Conservation (phyloP, 192 early-diverging fungal genomes). For the Umbelopsis sp. region DNA sequence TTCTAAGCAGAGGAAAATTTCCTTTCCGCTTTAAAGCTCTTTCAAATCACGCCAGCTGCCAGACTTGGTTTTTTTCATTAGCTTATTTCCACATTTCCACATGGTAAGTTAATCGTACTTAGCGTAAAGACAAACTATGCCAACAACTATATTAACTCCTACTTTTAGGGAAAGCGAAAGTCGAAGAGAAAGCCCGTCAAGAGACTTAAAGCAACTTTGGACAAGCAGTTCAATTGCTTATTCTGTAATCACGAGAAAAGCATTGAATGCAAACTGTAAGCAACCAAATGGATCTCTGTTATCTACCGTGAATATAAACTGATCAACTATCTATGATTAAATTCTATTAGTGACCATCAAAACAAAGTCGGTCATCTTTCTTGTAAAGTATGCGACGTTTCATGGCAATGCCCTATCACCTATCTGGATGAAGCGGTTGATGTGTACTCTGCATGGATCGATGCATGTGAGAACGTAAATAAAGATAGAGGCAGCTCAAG, state of each 20-base stretch:
- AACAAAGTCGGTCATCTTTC: slow-evolving; percentile 75
- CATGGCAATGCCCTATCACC: slow-evolving; percentile 74
- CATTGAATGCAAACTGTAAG: slow-evolving; percentile 75
- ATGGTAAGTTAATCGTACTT: too few relatives aligned
- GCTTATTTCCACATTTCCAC: not conserved
- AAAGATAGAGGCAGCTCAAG: slow-evolving; percentile 26
- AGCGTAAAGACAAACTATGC: not conserved
- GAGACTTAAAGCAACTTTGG: slow-evolving; percentile 66
- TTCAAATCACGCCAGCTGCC: not conserved
- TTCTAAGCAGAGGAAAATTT: too few relatives aligned
- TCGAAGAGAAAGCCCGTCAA: slow-evolving; percentile 70
- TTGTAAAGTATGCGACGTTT: slow-evolving; percentile 80
- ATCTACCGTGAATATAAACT: not conserved
- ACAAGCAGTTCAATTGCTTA: slow-evolving; percentile 78
- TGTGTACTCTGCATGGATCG: slow-evolving; percentile 91
- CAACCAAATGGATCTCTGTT: slow-evolving; percentile 14
- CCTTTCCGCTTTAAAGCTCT: not conserved
- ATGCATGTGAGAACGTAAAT: slow-evolving; percentile 71
- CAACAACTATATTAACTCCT: not conserved
- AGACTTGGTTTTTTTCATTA: not conserved
- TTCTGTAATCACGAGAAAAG: slow-evolving; percentile 90
- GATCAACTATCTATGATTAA: not conserved
- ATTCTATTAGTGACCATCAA: slow-evolving; percentile 54
- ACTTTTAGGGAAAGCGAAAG: slow-evolving; percentile 72
- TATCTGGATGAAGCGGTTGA: slow-evolving; percentile 80